Evolutionary conservation across 2,329 filamentous ascomycete genomes (phyloP).

Genomic region (Colletotrichum paranaense): DNA sequence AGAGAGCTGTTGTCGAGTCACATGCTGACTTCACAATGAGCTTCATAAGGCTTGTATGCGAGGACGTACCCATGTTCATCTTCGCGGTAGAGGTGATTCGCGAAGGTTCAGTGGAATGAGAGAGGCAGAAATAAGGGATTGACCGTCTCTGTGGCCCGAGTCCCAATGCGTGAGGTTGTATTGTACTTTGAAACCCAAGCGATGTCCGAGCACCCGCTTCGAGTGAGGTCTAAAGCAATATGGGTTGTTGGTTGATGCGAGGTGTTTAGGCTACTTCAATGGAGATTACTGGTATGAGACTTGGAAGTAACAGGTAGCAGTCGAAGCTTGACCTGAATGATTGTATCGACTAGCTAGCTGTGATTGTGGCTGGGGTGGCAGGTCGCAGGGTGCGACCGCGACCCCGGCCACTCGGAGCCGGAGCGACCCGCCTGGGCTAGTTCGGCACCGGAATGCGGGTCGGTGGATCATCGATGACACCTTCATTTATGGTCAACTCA

Average conservation of each 20-base stretch:
- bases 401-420: conserved; percentile 19
- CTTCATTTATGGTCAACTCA: conserved; percentile 7
- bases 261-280: background rate
- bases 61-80: conserved; percentile 31
- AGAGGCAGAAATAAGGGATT: background rate
- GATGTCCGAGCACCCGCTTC: background rate
- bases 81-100: background rate
- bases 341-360: background rate
- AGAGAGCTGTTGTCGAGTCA: conserved; percentile 10
- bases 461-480: conserved; percentile 33
- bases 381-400: background rate
- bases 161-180: background rate
- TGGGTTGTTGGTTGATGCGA: background rate
- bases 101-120: background rate
- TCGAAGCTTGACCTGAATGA: background rate
- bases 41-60: background rate
- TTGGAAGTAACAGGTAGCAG: background rate
- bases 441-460: conserved; percentile 26
- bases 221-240: background rate
- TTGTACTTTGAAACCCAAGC: background rate
- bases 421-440: conserved; percentile 10
- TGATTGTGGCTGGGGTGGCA: background rate
- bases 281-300: background rate
- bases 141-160: background rate
- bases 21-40: background rate